These are phyloP conservation scores for Calonectria hongkongensis DNA, from an alignment of 2,329 filamentous ascomycete genomes.

Conservation along the genomic window DNA sequence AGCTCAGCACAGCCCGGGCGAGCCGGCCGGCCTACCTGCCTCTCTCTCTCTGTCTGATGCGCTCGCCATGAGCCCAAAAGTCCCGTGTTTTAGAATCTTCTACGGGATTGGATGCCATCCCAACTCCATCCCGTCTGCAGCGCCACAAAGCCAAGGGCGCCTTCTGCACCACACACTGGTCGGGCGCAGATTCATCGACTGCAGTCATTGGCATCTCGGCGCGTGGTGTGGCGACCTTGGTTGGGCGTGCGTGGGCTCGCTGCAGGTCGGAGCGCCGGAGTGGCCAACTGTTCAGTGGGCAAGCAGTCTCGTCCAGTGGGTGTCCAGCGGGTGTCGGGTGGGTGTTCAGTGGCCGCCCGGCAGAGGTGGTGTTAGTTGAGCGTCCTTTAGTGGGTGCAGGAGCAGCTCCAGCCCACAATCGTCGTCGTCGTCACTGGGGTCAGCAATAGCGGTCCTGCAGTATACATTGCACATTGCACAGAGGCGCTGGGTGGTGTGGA, in stretches of 20 bases:
- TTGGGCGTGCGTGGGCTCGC: slow-evolving; percentile 1
- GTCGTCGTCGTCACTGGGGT: slow-evolving; percentile 32
- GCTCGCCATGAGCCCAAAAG: slow-evolving; percentile 1
- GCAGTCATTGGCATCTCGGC: background rate
- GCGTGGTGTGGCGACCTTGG: background rate
- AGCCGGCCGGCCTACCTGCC: slow-evolving; percentile 6
- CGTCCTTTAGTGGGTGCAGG: slow-evolving; percentile 31
- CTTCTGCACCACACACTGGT: slow-evolving; percentile 30
- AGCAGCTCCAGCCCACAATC: slow-evolving; percentile 20
- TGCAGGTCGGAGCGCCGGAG: slow-evolving; percentile 18
- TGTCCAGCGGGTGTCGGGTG: slow-evolving; percentile 20
- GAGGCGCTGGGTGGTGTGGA: slow-evolving; percentile 20
- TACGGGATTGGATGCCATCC: slow-evolving; percentile 33
- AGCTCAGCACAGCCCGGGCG: slow-evolving; percentile 39
- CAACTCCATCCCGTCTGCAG: slow-evolving; percentile 31
- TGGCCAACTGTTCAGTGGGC: slow-evolving; percentile 29
- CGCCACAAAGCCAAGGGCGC: slow-evolving; percentile 33
- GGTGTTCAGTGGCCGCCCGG: slow-evolving; percentile 9
- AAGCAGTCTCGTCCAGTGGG: slow-evolving; percentile 26
- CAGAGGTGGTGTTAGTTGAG: slow-evolving; percentile 28
- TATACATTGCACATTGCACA: background rate
- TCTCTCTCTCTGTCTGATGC: too few species aligned
- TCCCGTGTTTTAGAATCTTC: slow-evolving; percentile 35
- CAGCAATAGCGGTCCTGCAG: slow-evolving; percentile 28
- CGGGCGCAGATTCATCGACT: slow-evolving; percentile 31